These are phyloP conservation scores for Guillardia theta DNA, from an alignment of 78 protist genomes.

Conservation along the genomic window DNA sequence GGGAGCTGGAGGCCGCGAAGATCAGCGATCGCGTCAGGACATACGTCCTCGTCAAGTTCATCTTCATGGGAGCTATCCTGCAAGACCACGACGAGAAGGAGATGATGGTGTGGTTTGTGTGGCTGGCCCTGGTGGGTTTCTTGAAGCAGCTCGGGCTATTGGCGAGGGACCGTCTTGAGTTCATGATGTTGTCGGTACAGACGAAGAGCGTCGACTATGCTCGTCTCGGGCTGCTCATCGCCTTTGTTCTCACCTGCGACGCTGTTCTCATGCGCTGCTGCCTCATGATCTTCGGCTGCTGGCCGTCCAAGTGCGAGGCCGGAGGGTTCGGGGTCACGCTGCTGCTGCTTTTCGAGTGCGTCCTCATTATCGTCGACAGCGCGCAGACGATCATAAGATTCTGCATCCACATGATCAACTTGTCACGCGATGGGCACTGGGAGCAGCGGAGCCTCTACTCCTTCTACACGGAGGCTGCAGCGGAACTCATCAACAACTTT, in stretches of 20 bases:
- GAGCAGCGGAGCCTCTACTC: not conserved
- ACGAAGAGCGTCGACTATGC: not conserved
- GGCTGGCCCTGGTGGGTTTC: slow-evolving; percentile 1
- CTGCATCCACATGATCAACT: not conserved
- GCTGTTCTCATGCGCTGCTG: not conserved
- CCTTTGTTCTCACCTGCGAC: not conserved
- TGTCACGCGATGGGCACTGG: not conserved
- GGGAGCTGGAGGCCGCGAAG: not conserved
- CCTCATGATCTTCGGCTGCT: not conserved
- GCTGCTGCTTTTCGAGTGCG: slow-evolving; percentile 11
- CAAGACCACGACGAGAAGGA: slow-evolving; percentile 10
- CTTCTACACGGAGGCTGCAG: not conserved
- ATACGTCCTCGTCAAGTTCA: not conserved
- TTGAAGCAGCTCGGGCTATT: slow-evolving; percentile 2
- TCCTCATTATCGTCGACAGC: not conserved
- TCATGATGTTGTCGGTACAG: not conserved
- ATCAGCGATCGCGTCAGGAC: not conserved
- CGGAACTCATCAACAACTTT: not conserved
- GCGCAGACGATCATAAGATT: not conserved
- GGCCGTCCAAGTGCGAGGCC: not conserved
- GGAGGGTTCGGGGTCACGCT: not conserved
- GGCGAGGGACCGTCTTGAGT: not conserved
- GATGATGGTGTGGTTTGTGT: not conserved
- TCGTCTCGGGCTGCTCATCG: not conserved
- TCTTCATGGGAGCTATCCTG: not conserved